Conservation (phyloP, 108 stramenopile genomes). For the Epipyxis sp. region DNA sequence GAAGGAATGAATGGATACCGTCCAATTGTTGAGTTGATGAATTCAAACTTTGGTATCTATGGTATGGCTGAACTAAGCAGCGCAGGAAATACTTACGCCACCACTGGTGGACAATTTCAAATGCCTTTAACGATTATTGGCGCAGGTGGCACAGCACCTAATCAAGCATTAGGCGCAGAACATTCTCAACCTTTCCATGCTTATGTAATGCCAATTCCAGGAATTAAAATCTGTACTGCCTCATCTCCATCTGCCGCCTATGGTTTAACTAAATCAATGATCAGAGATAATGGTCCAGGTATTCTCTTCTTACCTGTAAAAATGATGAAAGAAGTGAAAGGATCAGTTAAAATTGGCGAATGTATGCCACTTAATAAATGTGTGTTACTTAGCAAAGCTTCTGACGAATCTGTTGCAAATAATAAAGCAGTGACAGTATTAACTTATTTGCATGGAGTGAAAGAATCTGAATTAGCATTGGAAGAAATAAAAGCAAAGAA, state of each 20-base stretch:
- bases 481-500: constrained; percentile 60
- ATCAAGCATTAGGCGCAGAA: constrained; percentile 94
- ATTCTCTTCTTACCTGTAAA: constrained; percentile 96
- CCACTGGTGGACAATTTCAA: constrained; percentile 93
- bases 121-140: constrained; percentile 99
- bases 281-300: constrained; percentile 95
- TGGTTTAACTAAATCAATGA: constrained; percentile 95
- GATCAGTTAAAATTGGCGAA: constrained; percentile 73
- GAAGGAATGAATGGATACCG: constrained; percentile 97
- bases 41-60: constrained; percentile 98
- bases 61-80: constrained; percentile 95
- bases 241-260: constrained; percentile 91
- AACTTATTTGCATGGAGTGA: constrained; percentile 95
- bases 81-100: constrained; percentile 96
- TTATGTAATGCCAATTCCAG: constrained; percentile 98
- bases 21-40: constrained; percentile 97
- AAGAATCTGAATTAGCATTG: constrained; percentile 76
- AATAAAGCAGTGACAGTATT: constrained; percentile 91
- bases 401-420: constrained; percentile 62
- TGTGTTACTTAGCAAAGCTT: constrained; percentile 76
- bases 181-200: constrained; percentile 98
- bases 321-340: constrained; percentile 96
- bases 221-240: constrained; percentile 94
- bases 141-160: constrained; percentile 94
- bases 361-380: constrained; percentile 92